These are phyloP conservation scores for Oxytropis ochrocephala DNA, from an alignment of 306 rosid genomes.

Conservation along the genomic window DNA sequence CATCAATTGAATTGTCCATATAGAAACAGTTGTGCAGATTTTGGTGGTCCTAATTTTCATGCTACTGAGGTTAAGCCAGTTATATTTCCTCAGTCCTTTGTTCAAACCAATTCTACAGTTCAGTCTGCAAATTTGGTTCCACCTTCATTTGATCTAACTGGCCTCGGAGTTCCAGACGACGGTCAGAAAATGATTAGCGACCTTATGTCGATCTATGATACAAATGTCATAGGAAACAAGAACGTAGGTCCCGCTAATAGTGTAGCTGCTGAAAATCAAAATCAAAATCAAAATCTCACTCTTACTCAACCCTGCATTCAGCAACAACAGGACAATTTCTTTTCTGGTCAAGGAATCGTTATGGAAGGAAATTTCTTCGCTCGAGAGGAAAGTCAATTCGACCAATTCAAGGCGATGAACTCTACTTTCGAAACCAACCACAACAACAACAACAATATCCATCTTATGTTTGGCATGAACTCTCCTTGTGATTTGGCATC, in stretches of 20 bases:
- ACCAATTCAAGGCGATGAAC: constrained; percentile 40
- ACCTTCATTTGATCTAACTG: constrained; percentile 38
- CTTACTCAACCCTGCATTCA: constrained; percentile 30
- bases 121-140: constrained; percentile 35
- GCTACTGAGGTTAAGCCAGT: constrained; percentile 50
- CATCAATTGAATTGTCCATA: constrained; percentile 50
- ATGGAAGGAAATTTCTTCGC: constrained; percentile 41
- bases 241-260: constrained; percentile 11
- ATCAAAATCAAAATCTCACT: background rate
- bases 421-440: constrained; percentile 40
- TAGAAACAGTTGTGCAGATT: constrained; percentile 23
- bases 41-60: constrained; percentile 33
- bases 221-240: constrained; percentile 38
- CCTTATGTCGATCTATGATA: constrained; percentile 48
- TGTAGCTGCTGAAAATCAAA: constrained; percentile 28
- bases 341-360: constrained; percentile 35
- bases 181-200: constrained; percentile 53
- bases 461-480: constrained; percentile 32
- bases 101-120: constrained; percentile 32
- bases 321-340: constrained; percentile 37
- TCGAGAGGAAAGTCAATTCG: constrained; percentile 44
- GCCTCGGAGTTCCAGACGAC: constrained; percentile 54
- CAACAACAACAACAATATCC: constrained; percentile 17
- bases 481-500: constrained; percentile 46
- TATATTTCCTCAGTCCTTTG: constrained; percentile 39